These are phyloP conservation scores for Thyridium curvatum DNA, from an alignment of 2,329 filamentous ascomycete genomes.

Conservation along the genomic window DNA sequence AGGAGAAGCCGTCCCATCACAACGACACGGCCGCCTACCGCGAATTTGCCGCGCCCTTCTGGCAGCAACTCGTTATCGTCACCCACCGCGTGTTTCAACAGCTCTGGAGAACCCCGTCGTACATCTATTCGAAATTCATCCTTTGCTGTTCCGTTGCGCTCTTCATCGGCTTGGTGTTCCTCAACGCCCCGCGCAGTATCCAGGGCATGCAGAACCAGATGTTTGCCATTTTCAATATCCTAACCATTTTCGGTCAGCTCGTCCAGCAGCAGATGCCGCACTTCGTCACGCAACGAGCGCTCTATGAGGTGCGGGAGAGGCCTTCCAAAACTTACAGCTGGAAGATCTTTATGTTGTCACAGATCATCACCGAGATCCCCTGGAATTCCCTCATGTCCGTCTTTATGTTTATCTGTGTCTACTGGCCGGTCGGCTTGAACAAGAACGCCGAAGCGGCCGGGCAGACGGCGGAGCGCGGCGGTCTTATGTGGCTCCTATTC, in stretches of 20 bases:
- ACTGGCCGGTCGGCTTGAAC: constrained; percentile 63
- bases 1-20: constrained; percentile 30
- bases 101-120: constrained; percentile 66
- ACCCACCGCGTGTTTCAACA: constrained; percentile 60
- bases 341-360: constrained; percentile 60
- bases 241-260: constrained; percentile 62
- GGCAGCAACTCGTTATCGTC: constrained; percentile 52
- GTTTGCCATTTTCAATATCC: constrained; percentile 64
- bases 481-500: constrained; percentile 61
- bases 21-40: constrained; percentile 25
- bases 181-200: constrained; percentile 49
- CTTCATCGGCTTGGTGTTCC: constrained; percentile 67
- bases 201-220: constrained; percentile 68
- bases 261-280: constrained; percentile 65
- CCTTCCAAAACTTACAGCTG: constrained; percentile 65
- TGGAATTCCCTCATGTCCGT: constrained; percentile 61
- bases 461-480: constrained; percentile 49
- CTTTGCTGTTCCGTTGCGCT: constrained; percentile 48
- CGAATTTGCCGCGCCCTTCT: constrained; percentile 68
- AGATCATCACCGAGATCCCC: constrained; percentile 64
- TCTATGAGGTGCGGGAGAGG: constrained; percentile 66
- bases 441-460: constrained; percentile 47
- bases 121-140: constrained; percentile 62
- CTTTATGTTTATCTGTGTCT: constrained; percentile 62
- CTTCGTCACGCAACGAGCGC: constrained; percentile 59